A percentile compares a stretch with the other conserved stretches of the same genome.
phyloP scores from a whole-genome alignment of 331 rosid species.

The Rosa hybrid region DNA sequence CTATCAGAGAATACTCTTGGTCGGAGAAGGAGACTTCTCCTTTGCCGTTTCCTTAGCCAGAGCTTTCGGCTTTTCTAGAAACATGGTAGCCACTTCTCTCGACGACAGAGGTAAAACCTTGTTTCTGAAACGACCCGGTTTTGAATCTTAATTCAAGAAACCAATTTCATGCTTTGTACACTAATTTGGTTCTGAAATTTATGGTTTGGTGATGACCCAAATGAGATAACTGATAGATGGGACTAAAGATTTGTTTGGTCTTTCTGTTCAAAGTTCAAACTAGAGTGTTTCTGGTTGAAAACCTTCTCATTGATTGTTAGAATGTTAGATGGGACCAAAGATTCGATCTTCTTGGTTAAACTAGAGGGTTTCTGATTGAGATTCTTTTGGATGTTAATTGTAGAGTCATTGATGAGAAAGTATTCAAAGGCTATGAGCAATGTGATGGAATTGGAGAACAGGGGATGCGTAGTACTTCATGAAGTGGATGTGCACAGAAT shows the following conservation, averaged over 20 bases:
- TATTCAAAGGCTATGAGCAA: conserved; percentile 5
- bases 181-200: background rate
- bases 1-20: conserved; percentile 38
- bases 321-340: background rate
- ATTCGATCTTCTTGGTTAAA: background rate
- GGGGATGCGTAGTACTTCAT: conserved; percentile 13
- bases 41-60: conserved; percentile 43
- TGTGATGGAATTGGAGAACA: conserved; percentile 6
- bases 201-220: conserved; percentile 1
- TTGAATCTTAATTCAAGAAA: background rate
- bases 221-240: background rate
- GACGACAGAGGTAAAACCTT: conserved; percentile 23
- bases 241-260: background rate
- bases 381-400: background rate
- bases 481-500: conserved; percentile 26
- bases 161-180: background rate
- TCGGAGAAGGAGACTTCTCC: conserved; percentile 70
- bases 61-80: conserved; percentile 36
- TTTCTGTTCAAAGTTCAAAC: too few species aligned
- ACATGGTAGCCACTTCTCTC: conserved; percentile 49
- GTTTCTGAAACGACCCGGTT: background rate
- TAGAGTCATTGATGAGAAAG: background rate
- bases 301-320: too few species aligned
- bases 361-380: background rate
- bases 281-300: background rate